These are phyloP conservation scores for Hypoxylon sp. DNA, from an alignment of 2,329 filamentous ascomycete species.

Conservation along the genomic window DNA sequence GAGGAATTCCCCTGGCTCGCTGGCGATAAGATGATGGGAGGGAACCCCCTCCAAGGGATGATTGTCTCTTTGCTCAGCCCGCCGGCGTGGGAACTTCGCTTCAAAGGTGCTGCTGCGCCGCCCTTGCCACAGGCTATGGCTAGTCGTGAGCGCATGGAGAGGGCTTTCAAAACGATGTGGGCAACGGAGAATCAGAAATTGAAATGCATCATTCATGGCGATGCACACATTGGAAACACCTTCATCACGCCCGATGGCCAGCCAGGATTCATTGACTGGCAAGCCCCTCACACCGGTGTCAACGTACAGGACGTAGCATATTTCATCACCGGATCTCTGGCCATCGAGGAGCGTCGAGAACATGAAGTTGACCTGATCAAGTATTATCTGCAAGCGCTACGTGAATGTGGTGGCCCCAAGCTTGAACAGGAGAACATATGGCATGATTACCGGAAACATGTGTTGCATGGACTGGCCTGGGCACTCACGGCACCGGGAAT, in stretches of 20 bases:
- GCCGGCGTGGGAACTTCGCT: constrained; percentile 21
- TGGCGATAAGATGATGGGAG: constrained; percentile 20
- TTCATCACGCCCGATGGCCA: constrained; percentile 25
- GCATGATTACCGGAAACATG: constrained; percentile 32
- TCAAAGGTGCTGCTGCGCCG: constrained; percentile 12
- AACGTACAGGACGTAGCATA: constrained; percentile 27
- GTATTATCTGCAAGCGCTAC: constrained; percentile 16
- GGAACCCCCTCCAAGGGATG: constrained; percentile 28
- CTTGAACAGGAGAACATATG: constrained; percentile 25
- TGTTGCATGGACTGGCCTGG: constrained; percentile 29
- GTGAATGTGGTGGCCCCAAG: constrained; percentile 16
- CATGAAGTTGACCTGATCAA: constrained; percentile 21
- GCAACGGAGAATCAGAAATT: constrained; percentile 25
- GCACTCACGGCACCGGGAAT: constrained; percentile 25
- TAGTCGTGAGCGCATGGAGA: constrained; percentile 25
- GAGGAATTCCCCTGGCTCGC: constrained; percentile 26
- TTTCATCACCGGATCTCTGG: constrained; percentile 21
- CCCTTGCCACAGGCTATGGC: constrained; percentile 20
- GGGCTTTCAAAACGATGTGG: constrained; percentile 29
- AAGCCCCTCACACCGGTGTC: constrained; percentile 15
- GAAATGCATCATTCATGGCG: constrained; percentile 20
- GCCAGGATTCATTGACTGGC: constrained; percentile 32
- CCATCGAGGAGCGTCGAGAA: constrained; percentile 25
- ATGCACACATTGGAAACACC: constrained; percentile 32
- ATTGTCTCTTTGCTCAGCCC: constrained; percentile 18